Conservation (phyloP, 2,329 filamentous ascomycete species). For the Hypoxylon sp. region DNA sequence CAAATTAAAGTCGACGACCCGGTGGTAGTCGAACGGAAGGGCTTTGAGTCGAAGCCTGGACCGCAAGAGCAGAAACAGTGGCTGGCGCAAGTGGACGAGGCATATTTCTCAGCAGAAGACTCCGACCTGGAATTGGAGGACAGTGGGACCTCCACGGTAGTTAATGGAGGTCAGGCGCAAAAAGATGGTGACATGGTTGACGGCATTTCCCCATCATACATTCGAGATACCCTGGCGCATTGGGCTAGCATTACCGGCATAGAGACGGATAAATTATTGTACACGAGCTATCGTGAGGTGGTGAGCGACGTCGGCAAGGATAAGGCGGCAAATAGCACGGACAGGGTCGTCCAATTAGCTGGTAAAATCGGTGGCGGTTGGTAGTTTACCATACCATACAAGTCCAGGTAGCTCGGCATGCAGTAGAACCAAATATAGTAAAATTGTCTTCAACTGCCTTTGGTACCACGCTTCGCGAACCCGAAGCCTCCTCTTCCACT, state of each 20-base stretch:
- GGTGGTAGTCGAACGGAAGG: constrained; percentile 66
- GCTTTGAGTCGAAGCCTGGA: constrained; percentile 70
- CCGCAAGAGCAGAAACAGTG: constrained; percentile 88
- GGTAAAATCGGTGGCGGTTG: constrained; percentile 94
- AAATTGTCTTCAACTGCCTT: constrained; percentile 58
- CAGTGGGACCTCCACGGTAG: constrained; percentile 42
- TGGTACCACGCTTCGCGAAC: constrained; percentile 76
- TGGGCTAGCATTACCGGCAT: constrained; percentile 83
- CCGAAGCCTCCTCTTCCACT: constrained; percentile 84
- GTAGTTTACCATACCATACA: constrained; percentile 64
- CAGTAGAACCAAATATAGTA: constrained; percentile 49
- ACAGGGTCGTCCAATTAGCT: constrained; percentile 88
- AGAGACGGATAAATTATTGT: constrained; percentile 78
- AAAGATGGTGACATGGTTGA: constrained; percentile 64
- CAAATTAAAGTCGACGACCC: constrained; percentile 93
- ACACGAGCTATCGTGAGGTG: constrained; percentile 91
- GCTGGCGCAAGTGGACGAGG: constrained; percentile 86
- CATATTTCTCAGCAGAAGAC: constrained; percentile 85
- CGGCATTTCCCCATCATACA: constrained; percentile 75
- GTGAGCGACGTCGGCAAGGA: constrained; percentile 94
- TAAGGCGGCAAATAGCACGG: constrained; percentile 75
- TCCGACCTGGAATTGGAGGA: constrained; percentile 52
- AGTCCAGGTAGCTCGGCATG: constrained; percentile 36
- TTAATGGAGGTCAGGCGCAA: constrained; percentile 40
- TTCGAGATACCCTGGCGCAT: constrained; percentile 78